Evolutionary conservation across 2,329 filamentous ascomycete genomes (phyloP), one percentile per base, ranked within the genome.

Genomic region (Monilinia fructigena): DNA sequence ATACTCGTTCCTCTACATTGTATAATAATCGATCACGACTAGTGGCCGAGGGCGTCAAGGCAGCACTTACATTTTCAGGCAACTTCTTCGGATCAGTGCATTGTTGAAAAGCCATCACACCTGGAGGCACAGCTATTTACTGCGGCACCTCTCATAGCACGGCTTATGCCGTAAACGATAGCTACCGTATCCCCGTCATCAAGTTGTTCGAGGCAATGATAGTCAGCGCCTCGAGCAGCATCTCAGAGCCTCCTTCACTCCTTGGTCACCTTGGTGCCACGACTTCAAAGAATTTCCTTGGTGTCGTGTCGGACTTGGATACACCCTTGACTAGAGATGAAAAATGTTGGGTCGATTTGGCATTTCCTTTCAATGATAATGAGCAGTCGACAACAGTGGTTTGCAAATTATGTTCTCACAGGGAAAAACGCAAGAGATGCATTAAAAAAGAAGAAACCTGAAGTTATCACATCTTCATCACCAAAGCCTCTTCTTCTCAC

Each of bases 351-450:
- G 53, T 82, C 83, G 10, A 89, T 92, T 26, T 99, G 94, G 95
- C 86, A 86, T 66, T 88, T 99, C 74, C 87, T 98, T 63, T 91
- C 93, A 2, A 88, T 89, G 3, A 89, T 98, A 56, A 86, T 99
- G 68, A 90, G 90, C 71, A 93, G 92, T 75, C 89, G 92, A 69
- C 95, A 99, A 76, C 93, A 97, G 75, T 98, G 94, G 91, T 91
- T 99, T 80, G 92, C 94, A 0, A 92, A 97, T 69, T 96, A 93
- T 75, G 83, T 99, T 11, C 86, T 98, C 50, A 97, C 93, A 8
- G 95, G 93, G 28, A 89, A 88, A 88, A 74, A 92, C 92, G 0
- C 93, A 4, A 87, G 91, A 69, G 88, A 95, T 72, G 85, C 89
- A 6, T 80, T 92, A 74, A 86, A 86, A 70, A 80, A 80, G 54